These are phyloP conservation scores for Trametes villosa DNA, from an alignment of 768 basidiomycete species.

Conservation along the genomic window DNA sequence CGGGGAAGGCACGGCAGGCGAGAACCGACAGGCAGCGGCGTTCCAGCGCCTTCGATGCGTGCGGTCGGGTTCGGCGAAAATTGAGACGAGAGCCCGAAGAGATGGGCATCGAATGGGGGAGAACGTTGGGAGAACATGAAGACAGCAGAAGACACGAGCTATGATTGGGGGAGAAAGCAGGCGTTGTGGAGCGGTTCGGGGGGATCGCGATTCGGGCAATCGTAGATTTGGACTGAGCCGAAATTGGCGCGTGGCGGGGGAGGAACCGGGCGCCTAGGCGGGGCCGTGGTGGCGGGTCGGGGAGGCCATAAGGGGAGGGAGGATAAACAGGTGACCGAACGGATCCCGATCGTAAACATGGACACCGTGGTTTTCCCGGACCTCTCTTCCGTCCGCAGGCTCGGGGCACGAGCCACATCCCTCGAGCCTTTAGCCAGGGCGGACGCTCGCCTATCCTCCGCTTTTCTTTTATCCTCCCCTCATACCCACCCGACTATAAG, in stretches of 20 bases:
- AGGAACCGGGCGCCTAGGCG: not conserved
- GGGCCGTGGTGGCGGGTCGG: not conserved
- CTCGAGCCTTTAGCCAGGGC: no score
- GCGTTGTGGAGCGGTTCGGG: constrained; percentile 13
- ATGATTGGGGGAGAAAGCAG: constrained; percentile 4
- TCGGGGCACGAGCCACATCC: constrained; percentile 2
- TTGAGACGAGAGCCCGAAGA: not conserved
- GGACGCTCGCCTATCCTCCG: no score
- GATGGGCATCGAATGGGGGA: not conserved
- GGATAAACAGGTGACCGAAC: constrained; percentile 15
- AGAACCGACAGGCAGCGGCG: not conserved
- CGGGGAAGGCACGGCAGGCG: constrained; percentile 8
- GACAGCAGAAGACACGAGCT: not conserved
- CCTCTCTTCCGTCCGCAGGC: constrained; percentile 11
- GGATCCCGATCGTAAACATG: constrained; percentile 1
- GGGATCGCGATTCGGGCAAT: constrained; percentile 14
- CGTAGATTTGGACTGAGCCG: constrained; percentile 5
- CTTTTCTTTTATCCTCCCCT: constrained; percentile 7
- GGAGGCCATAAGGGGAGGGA: not conserved
- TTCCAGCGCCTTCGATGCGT: not conserved
- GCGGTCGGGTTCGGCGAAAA: not conserved
- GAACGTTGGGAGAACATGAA: not conserved
- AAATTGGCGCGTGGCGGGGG: not conserved
- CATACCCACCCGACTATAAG: constrained; percentile 4
- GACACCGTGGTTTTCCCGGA: constrained; percentile 19